Conservation (phyloP, 2,329 filamentous ascomycete genomes). For the Botrytis cinerea region DNA sequence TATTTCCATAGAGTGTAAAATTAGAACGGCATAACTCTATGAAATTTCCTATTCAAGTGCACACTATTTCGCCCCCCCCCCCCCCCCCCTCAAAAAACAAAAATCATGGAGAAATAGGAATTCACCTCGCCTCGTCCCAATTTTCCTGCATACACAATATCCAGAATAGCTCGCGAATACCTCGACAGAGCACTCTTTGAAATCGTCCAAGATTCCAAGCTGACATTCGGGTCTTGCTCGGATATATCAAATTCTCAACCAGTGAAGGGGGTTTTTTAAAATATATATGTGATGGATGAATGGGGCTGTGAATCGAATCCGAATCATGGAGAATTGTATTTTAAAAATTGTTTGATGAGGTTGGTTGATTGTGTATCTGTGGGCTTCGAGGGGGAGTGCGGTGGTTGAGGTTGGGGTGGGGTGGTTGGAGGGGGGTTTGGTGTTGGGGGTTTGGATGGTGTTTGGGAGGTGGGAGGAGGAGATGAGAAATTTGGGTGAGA, state of each 20-base stretch:
- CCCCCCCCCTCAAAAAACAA: no score
- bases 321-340: not conserved
- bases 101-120: not conserved
- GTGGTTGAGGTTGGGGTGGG: no score
- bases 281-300: not conserved
- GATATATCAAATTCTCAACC: not conserved
- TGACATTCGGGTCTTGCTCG: not conserved
- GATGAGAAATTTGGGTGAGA: not conserved
- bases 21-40: no score
- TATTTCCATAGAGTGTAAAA: no score
- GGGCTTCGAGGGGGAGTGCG: no score
- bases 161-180: not conserved
- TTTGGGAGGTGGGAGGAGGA: accelerated
- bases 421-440: not conserved
- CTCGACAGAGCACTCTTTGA: not conserved
- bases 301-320: not conserved
- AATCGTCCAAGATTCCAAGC: not conserved
- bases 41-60: no score
- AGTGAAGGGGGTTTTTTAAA: not conserved
- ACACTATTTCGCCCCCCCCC: no score
- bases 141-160: not conserved
- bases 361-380: not conserved
- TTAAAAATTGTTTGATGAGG: not conserved
- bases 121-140: not conserved
- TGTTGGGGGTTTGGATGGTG: no score